A percentile compares a stretch with the other conserved stretches of the same genome.
Evolutionary conservation across 495 filamentous ascomycete species (phyloP).

Genomic region (Choiromyces venosus): DNA sequence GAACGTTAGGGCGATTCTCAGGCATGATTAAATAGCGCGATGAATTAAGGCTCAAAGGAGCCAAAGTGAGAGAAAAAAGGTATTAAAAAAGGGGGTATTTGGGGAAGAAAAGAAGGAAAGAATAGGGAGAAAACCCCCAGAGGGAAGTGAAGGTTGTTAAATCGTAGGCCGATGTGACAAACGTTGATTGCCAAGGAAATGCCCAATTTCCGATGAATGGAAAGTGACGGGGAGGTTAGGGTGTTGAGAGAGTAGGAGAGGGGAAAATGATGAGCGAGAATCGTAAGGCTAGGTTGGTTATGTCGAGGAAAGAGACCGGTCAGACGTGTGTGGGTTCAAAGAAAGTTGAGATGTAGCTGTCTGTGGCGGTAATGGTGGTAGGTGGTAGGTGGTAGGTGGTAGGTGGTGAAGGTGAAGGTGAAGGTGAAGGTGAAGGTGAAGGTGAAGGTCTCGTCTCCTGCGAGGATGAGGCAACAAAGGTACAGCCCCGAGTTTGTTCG

Average conservation of each 20-base stretch:
- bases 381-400: background rate
- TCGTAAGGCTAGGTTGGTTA: background rate
- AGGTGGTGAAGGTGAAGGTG: background rate
- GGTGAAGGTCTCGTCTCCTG: background rate
- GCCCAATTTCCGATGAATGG: constrained; percentile 8
- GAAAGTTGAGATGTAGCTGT: constrained; percentile 5
- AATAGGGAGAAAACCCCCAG: constrained; percentile 26
- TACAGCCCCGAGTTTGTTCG: background rate
- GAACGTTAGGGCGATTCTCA: constrained; percentile 27
- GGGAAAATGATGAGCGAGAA: constrained; percentile 19
- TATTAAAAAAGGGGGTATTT: background rate
- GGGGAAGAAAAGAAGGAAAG: background rate
- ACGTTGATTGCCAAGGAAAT: constrained; percentile 13
- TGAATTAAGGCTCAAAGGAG: constrained; percentile 13
- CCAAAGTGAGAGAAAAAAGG: background rate
- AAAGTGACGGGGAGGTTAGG: constrained; percentile 13
- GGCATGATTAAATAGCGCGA: constrained; percentile 18
- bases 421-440: no score
- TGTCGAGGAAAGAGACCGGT: background rate
- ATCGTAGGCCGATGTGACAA: constrained; percentile 12
- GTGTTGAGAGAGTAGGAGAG: constrained; percentile 6
- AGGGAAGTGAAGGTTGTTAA: constrained; percentile 1
- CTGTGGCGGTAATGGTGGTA: background rate
- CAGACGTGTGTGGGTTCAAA: background rate
- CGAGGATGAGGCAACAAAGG: background rate